A percentile compares a stretch with the other conserved stretches of the same genome.
Evolutionary conservation across 305 asterid genomes (phyloP).

Genomic region (Rubia peregrina): DNA sequence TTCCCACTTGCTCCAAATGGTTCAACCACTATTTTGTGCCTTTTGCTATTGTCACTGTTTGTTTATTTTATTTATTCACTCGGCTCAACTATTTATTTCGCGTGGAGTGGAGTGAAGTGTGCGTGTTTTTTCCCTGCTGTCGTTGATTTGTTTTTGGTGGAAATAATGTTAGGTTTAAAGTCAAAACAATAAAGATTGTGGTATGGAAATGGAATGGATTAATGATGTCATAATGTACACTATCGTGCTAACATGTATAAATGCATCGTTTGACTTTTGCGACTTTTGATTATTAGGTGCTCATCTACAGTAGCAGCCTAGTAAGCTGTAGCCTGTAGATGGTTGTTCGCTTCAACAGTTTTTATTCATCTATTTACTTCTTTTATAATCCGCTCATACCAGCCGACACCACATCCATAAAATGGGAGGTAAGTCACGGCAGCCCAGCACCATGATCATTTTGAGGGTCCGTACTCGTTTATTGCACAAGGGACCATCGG

Average conservation of each 20-base stretch:
- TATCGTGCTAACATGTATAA: not conserved
- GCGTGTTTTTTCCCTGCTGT: too few relatives aligned
- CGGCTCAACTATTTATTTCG: not conserved
- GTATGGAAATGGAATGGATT: not conserved
- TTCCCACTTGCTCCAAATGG: conserved; percentile 5
- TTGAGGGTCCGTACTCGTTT: too few relatives aligned
- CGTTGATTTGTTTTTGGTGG: not conserved
- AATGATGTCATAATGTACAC: conserved; percentile 1
- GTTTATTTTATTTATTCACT: not conserved
- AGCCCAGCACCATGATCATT: too few relatives aligned
- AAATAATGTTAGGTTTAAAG: conserved; percentile 3
- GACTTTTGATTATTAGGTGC: not conserved
- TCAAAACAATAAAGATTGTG: conserved; percentile 1
- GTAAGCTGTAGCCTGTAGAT: not conserved
- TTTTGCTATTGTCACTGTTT: not conserved
- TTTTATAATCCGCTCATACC: too few relatives aligned
- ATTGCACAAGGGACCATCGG: too few relatives aligned
- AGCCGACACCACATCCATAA: too few relatives aligned
- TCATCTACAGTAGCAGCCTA: not conserved
- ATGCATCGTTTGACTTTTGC: conserved; percentile 12
- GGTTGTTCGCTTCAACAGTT: not conserved
- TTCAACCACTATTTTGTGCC: conserved; percentile 11
- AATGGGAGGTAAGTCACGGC: too few relatives aligned
- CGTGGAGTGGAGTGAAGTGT: not conserved
- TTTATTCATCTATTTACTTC: too few relatives aligned